A percentile compares a stretch with the other conserved stretches of the same genome.
Evolutionary conservation across 2,329 filamentous ascomycete genomes (phyloP).

Genomic region (Colletotrichum godetiae): DNA sequence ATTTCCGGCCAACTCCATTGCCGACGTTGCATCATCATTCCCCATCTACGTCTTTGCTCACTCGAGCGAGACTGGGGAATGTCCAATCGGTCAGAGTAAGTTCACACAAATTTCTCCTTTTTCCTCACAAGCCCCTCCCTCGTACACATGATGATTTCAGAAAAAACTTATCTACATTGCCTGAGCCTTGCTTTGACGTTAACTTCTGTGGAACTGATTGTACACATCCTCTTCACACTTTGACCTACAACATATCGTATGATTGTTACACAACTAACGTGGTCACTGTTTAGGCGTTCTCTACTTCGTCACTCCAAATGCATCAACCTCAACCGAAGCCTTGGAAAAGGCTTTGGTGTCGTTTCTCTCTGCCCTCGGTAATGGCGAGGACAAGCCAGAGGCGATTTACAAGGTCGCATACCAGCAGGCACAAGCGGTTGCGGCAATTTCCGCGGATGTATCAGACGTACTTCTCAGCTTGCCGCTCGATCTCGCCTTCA

Average conservation of each 20-base stretch:
- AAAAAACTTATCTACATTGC: slow-evolving; percentile 99
- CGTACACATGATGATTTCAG: slow-evolving; percentile 84
- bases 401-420: slow-evolving; percentile 66
- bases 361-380: slow-evolving; percentile 50
- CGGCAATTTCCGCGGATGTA: slow-evolving; percentile 47
- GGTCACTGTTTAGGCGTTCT: slow-evolving; percentile 39
- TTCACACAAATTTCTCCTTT: slow-evolving; percentile 45
- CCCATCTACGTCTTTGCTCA: slow-evolving; percentile 77
- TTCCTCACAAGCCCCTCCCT: slow-evolving; percentile 29
- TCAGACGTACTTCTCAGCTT: slow-evolving; percentile 67
- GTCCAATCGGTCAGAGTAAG: slow-evolving; percentile 90
- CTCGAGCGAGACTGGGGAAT: slow-evolving; percentile 93
- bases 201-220: slow-evolving; percentile 86
- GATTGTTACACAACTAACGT: slow-evolving; percentile 42
- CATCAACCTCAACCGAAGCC: slow-evolving; percentile 46
- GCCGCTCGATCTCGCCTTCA: slow-evolving; percentile 76
- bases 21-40: slow-evolving; percentile 47
- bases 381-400: slow-evolving; percentile 42
- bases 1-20: slow-evolving; percentile 67
- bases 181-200: slow-evolving; percentile 91
- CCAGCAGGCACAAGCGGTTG: slow-evolving; percentile 56
- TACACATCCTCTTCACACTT: slow-evolving; percentile 49
- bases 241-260: background rate
- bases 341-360: slow-evolving; percentile 54
- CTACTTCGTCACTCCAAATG: slow-evolving; percentile 54